A percentile compares a stretch with the other conserved stretches of the same genome.
These are phyloP conservation scores for Claviceps humidiphila DNA, from an alignment of 2,329 filamentous ascomycete species.

Conservation along the genomic window DNA sequence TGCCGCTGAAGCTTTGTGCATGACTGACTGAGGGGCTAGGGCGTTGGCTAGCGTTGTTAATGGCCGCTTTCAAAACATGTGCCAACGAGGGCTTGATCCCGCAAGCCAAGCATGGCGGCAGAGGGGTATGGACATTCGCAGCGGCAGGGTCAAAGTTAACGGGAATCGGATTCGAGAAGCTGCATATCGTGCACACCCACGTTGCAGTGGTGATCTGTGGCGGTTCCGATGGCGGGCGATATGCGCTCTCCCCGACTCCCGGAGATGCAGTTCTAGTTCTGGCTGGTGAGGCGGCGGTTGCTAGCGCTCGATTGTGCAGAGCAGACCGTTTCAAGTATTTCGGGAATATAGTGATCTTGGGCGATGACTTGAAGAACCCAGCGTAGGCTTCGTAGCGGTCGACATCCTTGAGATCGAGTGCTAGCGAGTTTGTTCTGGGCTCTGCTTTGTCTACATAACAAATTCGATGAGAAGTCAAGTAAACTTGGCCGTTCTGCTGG, in stretches of 20 bases:
- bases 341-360: conserved; percentile 81
- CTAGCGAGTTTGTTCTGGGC: conserved; percentile 71
- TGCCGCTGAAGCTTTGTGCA: not conserved
- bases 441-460: conserved; percentile 90
- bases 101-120: conserved; percentile 82
- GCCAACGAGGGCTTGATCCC: conserved; percentile 83
- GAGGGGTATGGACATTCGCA: conserved; percentile 63
- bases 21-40: conserved; percentile 6
- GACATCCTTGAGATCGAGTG: conserved; percentile 79
- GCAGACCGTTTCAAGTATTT: conserved; percentile 60
- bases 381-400: conserved; percentile 87
- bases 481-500: conserved; percentile 91
- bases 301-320: conserved; percentile 39
- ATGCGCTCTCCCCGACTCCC: conserved; percentile 28
- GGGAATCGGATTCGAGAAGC: conserved; percentile 83
- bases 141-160: conserved; percentile 83
- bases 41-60: conserved; percentile 56
- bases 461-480: conserved; percentile 85
- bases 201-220: conserved; percentile 51
- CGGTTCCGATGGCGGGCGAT: conserved; percentile 26
- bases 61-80: conserved; percentile 74
- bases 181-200: conserved; percentile 94
- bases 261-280: conserved; percentile 35
- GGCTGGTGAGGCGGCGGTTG: conserved; percentile 30
- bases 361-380: conserved; percentile 85